Evolutionary conservation across 1,139 yeast genomes (phyloP), one percentile per base, ranked within the genome.

Genomic region (Ogataea hybrid): DNA sequence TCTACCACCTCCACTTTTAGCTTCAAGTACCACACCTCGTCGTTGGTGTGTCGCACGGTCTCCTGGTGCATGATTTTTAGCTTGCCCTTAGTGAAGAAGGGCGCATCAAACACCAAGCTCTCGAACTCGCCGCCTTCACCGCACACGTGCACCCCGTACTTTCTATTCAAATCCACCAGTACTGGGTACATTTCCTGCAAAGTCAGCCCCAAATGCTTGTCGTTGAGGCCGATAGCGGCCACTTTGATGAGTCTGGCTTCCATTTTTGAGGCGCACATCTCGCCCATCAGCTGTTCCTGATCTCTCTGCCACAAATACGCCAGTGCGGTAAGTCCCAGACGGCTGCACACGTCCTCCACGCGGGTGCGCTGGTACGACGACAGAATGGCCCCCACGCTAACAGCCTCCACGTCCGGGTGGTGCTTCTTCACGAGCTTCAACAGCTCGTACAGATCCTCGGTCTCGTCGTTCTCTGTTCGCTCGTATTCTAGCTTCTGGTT

Each of bases 91-190:
- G 66, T 68, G 64, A 92, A 92, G 47, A 86, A 80, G 0, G 96
- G 95, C 2, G 95, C 86, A 62, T 92, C 97, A 23, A 92, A 69
- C 3, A 92, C 97, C 52, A 90, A 68, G 0, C 96, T 84, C 60
- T 92, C 98, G 61, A 89, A 92, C 62, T 92, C 98, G 1, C 98
- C 98, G 16, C 98, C 98, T 68, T 92, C 98, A 7, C 98, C 98
- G 68, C 98, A 92, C 0, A 92, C 79, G 61, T 92, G 97, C 8
- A 90, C 86, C 2, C 90, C 95, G 61, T 79, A 90, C 64, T 68
- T 65, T 9, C 61, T 52, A 57, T 90, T 84, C 51, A 90, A 67
- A 31, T 69, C 69, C 9, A 74, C 55, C 57, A 92, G 63, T 1
- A 69, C 73, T 0, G 88, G 84, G 43, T 76, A 75, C 52, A 84